Evolutionary conservation across 768 basidiomycete genomes (phyloP).

Genomic region (Agrocybe chaxingu): DNA sequence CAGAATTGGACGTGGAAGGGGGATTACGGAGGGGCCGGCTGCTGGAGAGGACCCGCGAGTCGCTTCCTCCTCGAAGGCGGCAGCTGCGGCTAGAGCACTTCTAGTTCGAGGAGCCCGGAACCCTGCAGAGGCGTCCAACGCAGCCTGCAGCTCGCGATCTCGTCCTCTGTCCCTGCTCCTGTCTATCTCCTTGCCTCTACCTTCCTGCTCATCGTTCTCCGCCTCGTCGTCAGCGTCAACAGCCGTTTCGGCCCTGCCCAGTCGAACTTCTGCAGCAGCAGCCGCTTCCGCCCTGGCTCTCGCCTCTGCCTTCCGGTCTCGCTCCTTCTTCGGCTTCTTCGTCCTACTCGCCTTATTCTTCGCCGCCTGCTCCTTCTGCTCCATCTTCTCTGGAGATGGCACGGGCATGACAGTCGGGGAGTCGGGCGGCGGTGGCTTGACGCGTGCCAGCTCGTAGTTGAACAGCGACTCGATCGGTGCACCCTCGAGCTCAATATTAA

Average conservation of each 20-base stretch:
- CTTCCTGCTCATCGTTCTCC: neutral
- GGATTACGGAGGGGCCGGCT: neutral
- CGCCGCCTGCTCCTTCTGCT: constrained; percentile 30
- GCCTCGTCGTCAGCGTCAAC: neutral
- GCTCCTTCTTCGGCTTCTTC: constrained; percentile 31
- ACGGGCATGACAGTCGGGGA: constrained; percentile 44
- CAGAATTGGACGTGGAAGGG: constrained; percentile 5
- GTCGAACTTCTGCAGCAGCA: constrained; percentile 15
- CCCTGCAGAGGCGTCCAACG: constrained; percentile 38
- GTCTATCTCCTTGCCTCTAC: constrained; percentile 4
- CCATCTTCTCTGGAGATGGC: constrained; percentile 35
- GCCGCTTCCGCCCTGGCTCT: constrained; percentile 25
- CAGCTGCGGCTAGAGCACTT: constrained; percentile 36
- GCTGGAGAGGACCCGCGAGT: no score
- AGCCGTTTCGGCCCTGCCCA: neutral
- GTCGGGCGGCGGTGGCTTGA: constrained; percentile 51
- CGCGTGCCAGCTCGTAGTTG: constrained; percentile 58
- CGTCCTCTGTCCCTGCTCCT: constrained; percentile 2
- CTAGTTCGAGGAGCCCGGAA: constrained; percentile 51
- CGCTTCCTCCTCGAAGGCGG: constrained; percentile 37
- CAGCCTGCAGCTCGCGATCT: constrained; percentile 11
- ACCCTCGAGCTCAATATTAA: constrained; percentile 50
- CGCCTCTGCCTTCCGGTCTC: constrained; percentile 37
- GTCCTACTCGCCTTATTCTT: constrained; percentile 34
- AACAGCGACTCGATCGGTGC: constrained; percentile 69